Conservation (phyloP, 805 yeast species). For the Ogataea ganodermae region DNA sequence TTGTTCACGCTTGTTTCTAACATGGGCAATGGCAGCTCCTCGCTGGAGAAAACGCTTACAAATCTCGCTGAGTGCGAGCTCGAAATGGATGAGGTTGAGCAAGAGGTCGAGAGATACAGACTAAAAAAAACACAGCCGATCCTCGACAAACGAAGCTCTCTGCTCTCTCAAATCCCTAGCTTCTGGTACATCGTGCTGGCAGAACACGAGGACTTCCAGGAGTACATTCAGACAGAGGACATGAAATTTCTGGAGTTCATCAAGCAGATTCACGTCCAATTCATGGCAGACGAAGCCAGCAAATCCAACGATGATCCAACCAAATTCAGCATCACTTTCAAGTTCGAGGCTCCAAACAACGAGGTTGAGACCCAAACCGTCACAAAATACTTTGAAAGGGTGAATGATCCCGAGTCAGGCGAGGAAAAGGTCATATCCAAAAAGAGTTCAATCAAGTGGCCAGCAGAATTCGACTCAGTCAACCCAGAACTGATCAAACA, state of each 20-base stretch:
- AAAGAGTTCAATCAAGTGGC: conserved; percentile 67
- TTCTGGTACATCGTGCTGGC: conserved; percentile 90
- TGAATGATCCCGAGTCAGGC: conserved; percentile 48
- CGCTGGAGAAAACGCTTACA: conserved; percentile 43
- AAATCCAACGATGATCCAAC: conserved; percentile 40
- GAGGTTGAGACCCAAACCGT: conserved; percentile 59
- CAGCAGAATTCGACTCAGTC: conserved; percentile 54
- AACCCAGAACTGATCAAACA: conserved; percentile 55
- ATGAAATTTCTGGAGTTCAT: conserved; percentile 71
- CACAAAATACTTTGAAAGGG: conserved; percentile 57
- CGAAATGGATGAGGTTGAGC: conserved; percentile 60
- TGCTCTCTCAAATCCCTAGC: conserved; percentile 58
- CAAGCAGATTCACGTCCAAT: conserved; percentile 61
- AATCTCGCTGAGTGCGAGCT: conserved; percentile 59
- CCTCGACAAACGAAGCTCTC: conserved; percentile 55
- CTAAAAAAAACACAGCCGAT: conserved; percentile 56
- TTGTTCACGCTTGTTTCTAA: too few species aligned
- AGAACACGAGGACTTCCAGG: conserved; percentile 82
- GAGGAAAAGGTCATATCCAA: conserved; percentile 57
- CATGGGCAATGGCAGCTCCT: conserved; percentile 3
- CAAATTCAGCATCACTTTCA: conserved; percentile 57
- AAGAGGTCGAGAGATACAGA: conserved; percentile 57
- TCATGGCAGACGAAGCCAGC: conserved; percentile 39
- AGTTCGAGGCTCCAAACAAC: conserved; percentile 50
- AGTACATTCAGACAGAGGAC: conserved; percentile 75